These are phyloP conservation scores for Aspergillus nanangensis DNA, from an alignment of 495 filamentous ascomycete species.

Conservation along the genomic window DNA sequence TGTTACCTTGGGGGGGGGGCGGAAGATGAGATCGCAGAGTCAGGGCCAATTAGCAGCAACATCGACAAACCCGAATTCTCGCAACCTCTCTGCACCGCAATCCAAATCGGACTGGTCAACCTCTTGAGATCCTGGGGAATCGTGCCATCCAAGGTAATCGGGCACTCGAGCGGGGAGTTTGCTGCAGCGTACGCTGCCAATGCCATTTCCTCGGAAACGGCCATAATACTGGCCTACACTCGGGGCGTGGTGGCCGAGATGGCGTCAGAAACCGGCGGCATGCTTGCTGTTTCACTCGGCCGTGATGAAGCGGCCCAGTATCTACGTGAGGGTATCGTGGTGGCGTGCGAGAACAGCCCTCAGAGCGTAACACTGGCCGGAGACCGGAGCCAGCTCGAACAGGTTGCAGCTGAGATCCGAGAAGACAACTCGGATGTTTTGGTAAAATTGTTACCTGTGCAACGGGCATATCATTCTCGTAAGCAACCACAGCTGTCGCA, in stretches of 20 bases:
- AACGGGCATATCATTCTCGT: constrained; percentile 47
- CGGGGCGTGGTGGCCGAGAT: constrained; percentile 6
- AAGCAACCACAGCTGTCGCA: constrained; percentile 14
- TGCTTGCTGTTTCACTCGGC: constrained; percentile 32
- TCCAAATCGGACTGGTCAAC: constrained; percentile 16
- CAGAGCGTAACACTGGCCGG: constrained; percentile 20
- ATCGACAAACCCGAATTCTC: constrained; percentile 8
- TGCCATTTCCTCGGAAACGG: constrained; percentile 5
- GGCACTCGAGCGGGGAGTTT: constrained; percentile 24
- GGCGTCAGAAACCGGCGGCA: constrained; percentile 10
- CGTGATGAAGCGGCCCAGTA: constrained; percentile 9
- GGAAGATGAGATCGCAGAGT: too few relatives aligned
- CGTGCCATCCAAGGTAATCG: constrained; percentile 15
- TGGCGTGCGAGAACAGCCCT: constrained; percentile 18
- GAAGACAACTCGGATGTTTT: constrained; percentile 14
- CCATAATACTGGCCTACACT: constrained; percentile 14
- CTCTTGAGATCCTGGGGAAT: constrained; percentile 9
- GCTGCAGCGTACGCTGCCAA: constrained; percentile 23
- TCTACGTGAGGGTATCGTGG: constrained; percentile 1
- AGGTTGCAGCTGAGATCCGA: constrained; percentile 25
- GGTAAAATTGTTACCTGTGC: constrained; percentile 27
- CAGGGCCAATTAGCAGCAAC: too few relatives aligned
- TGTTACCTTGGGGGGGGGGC: too few relatives aligned
- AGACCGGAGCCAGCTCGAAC: constrained; percentile 27
- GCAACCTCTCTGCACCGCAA: too few relatives aligned